Conservation (phyloP, 202 grass and related monocot species). For the Schoenoplectus tabernaemontani region DNA sequence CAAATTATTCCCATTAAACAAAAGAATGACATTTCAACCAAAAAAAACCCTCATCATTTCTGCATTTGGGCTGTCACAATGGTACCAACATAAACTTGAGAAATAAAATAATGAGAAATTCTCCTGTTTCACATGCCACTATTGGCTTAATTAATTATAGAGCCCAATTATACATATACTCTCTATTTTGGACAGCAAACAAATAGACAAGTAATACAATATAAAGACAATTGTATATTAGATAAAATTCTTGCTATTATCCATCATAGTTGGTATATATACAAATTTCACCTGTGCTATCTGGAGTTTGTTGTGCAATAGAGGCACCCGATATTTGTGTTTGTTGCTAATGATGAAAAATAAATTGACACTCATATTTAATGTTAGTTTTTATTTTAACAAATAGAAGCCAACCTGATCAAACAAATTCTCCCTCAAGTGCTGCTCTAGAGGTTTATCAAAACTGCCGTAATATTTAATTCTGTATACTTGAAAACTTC, state of each 20-base stretch:
- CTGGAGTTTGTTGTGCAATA: not conserved
- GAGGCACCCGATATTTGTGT: not conserved
- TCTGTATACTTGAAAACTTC: constrained; percentile 76
- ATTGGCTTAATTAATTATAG: not conserved
- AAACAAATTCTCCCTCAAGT: constrained; percentile 80
- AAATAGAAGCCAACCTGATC: constrained; percentile 51
- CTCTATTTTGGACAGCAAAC: not conserved
- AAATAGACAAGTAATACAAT: not conserved
- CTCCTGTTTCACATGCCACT: not conserved
- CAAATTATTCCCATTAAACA: not conserved
- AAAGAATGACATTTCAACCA: not conserved
- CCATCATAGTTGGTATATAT: not conserved
- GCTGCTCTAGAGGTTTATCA: constrained; percentile 87
- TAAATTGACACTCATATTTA: constrained; percentile 13
- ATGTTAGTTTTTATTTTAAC: not conserved
- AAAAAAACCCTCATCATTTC: not conserved
- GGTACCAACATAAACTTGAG: not conserved
- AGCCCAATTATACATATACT: not conserved
- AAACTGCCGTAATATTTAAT: constrained; percentile 96
- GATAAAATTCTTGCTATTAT: not conserved
- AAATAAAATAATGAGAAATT: not conserved
- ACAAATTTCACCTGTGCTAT: not conserved
- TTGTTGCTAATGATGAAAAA: not conserved
- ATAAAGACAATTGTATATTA: not conserved
- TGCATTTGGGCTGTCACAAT: not conserved